Evolutionary conservation across 345 rosid species (phyloP).

Genomic region (Eucalyptus tenuipes): DNA sequence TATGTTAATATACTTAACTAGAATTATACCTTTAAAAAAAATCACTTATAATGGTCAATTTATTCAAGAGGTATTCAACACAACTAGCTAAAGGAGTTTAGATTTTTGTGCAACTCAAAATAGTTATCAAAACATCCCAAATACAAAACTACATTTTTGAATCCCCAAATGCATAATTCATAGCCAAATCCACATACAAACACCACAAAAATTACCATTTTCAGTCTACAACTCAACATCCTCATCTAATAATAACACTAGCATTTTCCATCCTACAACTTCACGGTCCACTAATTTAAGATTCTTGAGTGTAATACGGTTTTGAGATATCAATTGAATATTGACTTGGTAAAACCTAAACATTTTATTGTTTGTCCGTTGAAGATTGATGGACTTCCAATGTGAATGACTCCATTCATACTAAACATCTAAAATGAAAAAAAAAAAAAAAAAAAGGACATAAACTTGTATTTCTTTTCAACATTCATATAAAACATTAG

Average conservation of each 20-base stretch:
- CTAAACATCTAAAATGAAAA: not conserved
- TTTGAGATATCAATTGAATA: not conserved
- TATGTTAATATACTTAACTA: not conserved
- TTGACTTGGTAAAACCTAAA: not conserved
- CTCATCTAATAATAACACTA: not conserved
- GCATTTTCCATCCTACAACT: not conserved
- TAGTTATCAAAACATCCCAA: not conserved
- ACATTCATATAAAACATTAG: not conserved
- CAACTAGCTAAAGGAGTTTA: not conserved
- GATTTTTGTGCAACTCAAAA: not conserved
- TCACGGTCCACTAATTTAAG: accelerated
- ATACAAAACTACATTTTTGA: not conserved
- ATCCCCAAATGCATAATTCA: not conserved
- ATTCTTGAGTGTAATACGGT: not conserved
- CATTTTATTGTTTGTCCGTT: too few relatives aligned
- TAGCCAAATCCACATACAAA: not conserved
- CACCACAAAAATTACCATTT: not conserved
- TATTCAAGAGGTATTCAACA: not conserved
- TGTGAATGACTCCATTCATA: not conserved
- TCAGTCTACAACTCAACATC: not conserved
- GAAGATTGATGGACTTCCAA: not conserved
- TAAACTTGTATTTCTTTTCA: not conserved
- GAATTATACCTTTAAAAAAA: not conserved
- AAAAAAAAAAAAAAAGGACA: accelerated
- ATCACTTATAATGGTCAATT: not conserved